Conservation (phyloP, 73 alveolate species). For the Halteria grandinella region DNA sequence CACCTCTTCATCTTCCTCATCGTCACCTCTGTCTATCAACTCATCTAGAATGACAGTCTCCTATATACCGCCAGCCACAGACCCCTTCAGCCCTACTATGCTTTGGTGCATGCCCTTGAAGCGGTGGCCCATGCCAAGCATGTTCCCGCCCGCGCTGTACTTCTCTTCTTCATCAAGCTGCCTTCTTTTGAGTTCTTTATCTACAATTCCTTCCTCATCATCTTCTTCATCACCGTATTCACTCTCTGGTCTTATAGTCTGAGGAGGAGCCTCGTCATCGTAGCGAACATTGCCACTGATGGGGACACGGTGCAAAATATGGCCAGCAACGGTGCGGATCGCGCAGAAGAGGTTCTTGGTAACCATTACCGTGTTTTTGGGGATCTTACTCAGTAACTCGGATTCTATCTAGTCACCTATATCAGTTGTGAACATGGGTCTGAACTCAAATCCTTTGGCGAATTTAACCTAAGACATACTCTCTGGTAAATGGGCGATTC, state of each 20-base stretch:
- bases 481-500: conserved; percentile 48
- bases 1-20: neutral
- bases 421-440: conserved; percentile 32
- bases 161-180: neutral
- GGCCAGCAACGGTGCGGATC: neutral
- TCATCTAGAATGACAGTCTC: conserved; percentile 17
- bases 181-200: too few relatives aligned
- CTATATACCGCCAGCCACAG: neutral
- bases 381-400: conserved; percentile 3
- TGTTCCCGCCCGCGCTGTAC: neutral
- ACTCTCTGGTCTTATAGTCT: too few relatives aligned
- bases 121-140: neutral
- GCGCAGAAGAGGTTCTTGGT: conserved; percentile 28
- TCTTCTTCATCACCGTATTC: too few relatives aligned
- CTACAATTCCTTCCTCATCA: too few relatives aligned
- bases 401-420: neutral
- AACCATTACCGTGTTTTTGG: conserved; percentile 22
- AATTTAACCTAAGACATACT: conserved; percentile 31
- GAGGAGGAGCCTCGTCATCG: too few relatives aligned
- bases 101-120: neutral
- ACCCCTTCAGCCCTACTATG: neutral
- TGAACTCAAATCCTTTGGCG: conserved; percentile 7
- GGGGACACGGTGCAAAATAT: conserved; percentile 16
- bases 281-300: conserved; percentile 41
- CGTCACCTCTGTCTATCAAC: neutral